Conservation (phyloP, 805 yeast genomes). For the Maudiozyma bulderi region DNA sequence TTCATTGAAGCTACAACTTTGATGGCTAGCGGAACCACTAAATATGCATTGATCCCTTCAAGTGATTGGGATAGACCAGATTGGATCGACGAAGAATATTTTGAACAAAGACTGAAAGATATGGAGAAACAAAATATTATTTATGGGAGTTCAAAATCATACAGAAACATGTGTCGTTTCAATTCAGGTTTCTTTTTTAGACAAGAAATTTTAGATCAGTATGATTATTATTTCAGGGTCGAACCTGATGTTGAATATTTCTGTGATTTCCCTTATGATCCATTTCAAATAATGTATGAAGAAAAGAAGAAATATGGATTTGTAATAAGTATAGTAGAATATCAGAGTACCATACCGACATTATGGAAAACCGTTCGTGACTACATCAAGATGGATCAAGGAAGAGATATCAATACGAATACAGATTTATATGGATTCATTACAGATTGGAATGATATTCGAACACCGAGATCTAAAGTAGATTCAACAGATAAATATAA, state of each 20-base stretch:
- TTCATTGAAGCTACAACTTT: conserved; percentile 52
- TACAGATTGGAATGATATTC: conserved; percentile 43
- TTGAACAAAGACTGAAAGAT: conserved; percentile 38
- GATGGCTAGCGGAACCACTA: conserved; percentile 54
- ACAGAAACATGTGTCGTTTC: conserved; percentile 91
- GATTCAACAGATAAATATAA: conserved; percentile 51
- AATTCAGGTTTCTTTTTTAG: conserved; percentile 86
- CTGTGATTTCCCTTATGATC: conserved; percentile 80
- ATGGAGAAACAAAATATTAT: conserved; percentile 41
- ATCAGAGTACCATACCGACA: conserved; percentile 75
- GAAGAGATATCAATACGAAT: conserved; percentile 41
- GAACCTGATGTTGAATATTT: conserved; percentile 86
- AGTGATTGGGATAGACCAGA: conserved; percentile 73
- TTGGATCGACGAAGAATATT: conserved; percentile 51
- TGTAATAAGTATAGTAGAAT: conserved; percentile 75
- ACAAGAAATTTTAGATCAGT: conserved; percentile 58
- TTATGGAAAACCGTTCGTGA: conserved; percentile 68
- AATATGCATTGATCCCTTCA: conserved; percentile 55
- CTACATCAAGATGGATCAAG: conserved; percentile 39
- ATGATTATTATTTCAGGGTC: conserved; percentile 89
- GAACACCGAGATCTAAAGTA: conserved; percentile 33
- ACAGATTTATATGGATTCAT: conserved; percentile 31
- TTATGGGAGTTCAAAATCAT: conserved; percentile 57
- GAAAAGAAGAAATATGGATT: conserved; percentile 78
- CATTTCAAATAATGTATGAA: conserved; percentile 70